Conservation (phyloP, 2,329 filamentous ascomycete genomes). For the Fusarium clavum region DNA sequence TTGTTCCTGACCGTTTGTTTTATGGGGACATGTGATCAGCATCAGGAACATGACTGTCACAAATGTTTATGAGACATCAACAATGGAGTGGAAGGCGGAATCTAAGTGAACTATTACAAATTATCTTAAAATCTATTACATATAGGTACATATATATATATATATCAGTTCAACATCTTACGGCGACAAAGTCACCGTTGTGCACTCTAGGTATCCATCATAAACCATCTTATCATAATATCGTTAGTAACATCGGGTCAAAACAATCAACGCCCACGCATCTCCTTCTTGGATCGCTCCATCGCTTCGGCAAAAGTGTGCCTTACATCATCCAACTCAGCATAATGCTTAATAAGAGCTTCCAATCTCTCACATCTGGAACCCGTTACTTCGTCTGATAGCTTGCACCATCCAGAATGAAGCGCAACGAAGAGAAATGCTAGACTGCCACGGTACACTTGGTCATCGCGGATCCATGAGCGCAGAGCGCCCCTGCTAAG, state of each 20-base stretch:
- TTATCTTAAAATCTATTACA: constrained; percentile 16
- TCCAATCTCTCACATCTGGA: constrained; percentile 20
- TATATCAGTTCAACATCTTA: background rate
- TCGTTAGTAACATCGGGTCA: constrained; percentile 16
- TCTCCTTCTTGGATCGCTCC: constrained; percentile 30
- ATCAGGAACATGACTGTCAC: background rate
- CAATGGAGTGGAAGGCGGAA: background rate
- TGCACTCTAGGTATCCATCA: constrained; percentile 1
- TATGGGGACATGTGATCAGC: background rate
- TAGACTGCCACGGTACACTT: constrained; percentile 20
- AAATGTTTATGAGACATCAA: background rate
- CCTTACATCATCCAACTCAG: constrained; percentile 29
- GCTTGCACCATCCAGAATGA: constrained; percentile 25
- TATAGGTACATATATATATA: background rate
- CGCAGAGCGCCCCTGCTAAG: constrained; percentile 22
- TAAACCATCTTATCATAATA: constrained; percentile 23
- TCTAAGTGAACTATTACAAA: constrained; percentile 6
- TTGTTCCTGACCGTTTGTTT: constrained; percentile 17
- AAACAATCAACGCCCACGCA: constrained; percentile 9
- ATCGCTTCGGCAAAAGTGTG: constrained; percentile 24
- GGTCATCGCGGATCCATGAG: constrained; percentile 27
- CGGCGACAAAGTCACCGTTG: constrained; percentile 12
- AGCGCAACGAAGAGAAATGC: constrained; percentile 30
- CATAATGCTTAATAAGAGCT: constrained; percentile 23
- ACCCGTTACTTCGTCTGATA: constrained; percentile 13